Evolutionary conservation across 805 yeast species (phyloP).

Genomic region (Sugiyamaella americana): DNA sequence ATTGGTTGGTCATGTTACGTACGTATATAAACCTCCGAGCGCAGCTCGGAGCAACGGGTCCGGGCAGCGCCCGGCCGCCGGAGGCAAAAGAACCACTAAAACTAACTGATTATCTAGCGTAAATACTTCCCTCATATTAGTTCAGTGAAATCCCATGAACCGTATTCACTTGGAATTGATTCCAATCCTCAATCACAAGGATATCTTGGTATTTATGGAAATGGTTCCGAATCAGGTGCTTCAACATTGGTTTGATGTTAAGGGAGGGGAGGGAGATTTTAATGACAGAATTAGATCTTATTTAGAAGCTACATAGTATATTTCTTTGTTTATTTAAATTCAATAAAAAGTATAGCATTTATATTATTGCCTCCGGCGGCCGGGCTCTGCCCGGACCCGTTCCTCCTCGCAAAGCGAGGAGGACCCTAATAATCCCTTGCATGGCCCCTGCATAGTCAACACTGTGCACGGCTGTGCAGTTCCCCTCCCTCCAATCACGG

Average conservation of each 20-base stretch:
- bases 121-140: constrained; percentile 19
- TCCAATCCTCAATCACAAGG: not conserved
- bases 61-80: too few relatives aligned
- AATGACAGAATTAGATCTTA: too few relatives aligned
- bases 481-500: not conserved
- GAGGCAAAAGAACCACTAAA: too few relatives aligned
- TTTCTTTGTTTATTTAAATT: too few relatives aligned
- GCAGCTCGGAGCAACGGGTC: too few relatives aligned
- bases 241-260: not conserved
- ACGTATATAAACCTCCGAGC: constrained; percentile 11
- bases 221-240: not conserved
- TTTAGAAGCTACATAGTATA: too few relatives aligned
- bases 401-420: constrained; percentile 30
- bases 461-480: too few relatives aligned
- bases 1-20: constrained; percentile 45
- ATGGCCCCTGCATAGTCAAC: constrained; percentile 54
- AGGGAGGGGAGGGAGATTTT: too few relatives aligned
- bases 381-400: too few relatives aligned
- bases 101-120: constrained; percentile 10
- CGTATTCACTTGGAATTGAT: constrained; percentile 9
- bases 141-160: constrained; percentile 15
- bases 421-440: constrained; percentile 30
- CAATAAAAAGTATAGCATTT: too few relatives aligned
- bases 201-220: not conserved
- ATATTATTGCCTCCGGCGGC: too few relatives aligned